phyloP scores from a whole-genome alignment of 805 yeast genomes.

The Wickerhamomyces queroliae region DNA sequence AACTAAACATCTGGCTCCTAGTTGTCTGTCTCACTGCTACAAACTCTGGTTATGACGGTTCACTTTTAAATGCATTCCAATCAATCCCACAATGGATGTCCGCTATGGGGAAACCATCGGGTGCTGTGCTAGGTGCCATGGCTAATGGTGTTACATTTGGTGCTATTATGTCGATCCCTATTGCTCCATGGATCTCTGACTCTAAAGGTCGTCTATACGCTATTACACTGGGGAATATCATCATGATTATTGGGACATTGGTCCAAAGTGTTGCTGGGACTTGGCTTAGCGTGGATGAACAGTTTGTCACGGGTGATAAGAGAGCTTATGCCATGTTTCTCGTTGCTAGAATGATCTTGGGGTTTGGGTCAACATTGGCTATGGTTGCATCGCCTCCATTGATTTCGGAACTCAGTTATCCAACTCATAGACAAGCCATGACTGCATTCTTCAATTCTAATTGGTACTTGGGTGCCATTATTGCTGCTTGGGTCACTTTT shows the following conservation, averaged over 20 bases:
- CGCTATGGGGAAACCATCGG: slow-evolving; percentile 30
- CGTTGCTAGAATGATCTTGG: slow-evolving; percentile 35
- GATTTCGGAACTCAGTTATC: slow-evolving; percentile 43
- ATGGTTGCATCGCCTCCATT: slow-evolving; percentile 38
- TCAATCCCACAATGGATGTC: slow-evolving; percentile 30
- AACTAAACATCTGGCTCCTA: slow-evolving; percentile 29
- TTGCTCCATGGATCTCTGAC: slow-evolving; percentile 26
- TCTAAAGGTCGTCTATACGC: slow-evolving; percentile 31
- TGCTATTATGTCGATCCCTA: slow-evolving; percentile 20
- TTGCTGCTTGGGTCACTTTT: slow-evolving; percentile 46
- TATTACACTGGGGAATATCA: slow-evolving; percentile 7
- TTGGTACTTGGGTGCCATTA: slow-evolving; percentile 48
- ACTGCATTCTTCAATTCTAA: slow-evolving; percentile 41
- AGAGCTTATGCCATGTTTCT: slow-evolving; percentile 10
- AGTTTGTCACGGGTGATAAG: not conserved
- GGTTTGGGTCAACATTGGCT: slow-evolving; percentile 37
- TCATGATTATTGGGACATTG: slow-evolving; percentile 12
- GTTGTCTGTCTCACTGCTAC: slow-evolving; percentile 37
- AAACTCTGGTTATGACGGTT: slow-evolving; percentile 38
- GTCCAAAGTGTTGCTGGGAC: slow-evolving; percentile 14
- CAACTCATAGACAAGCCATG: slow-evolving; percentile 33
- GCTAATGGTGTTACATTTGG: slow-evolving; percentile 35
- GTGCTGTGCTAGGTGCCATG: slow-evolving; percentile 31
- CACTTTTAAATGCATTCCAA: slow-evolving; percentile 43
- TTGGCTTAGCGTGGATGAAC: slow-evolving; percentile 12